A percentile compares a stretch with the other conserved stretches of the same genome.
Conservation (phyloP, 163 green algal genomes). For the Scenedesmus sp. region DNA sequence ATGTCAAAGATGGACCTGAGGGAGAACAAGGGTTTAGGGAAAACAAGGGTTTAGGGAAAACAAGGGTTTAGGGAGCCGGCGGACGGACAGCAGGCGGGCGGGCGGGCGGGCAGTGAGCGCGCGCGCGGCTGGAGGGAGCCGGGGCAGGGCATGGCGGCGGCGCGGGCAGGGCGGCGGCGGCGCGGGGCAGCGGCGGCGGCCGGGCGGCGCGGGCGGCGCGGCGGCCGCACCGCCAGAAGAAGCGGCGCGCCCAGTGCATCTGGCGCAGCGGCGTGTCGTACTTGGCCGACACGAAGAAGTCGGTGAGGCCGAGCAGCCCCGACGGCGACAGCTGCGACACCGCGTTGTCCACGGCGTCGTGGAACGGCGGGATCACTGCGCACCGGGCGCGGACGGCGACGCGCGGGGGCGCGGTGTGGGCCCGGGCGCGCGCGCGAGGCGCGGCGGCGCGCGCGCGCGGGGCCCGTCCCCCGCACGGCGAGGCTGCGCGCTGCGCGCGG, state of each 20-base stretch:
- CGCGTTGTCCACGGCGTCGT: constrained; percentile 90
- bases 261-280: constrained; percentile 96
- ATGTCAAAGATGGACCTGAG: constrained; percentile 92
- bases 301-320: constrained; percentile 85
- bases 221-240: constrained; percentile 91
- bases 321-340: constrained; percentile 80
- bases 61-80: background rate
- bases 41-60: background rate
- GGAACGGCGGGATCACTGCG: constrained; percentile 99
- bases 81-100: background rate
- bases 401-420: too few species aligned
- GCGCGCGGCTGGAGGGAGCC: too few species aligned
- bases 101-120: too few species aligned
- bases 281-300: constrained; percentile 94
- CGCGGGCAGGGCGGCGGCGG: too few species aligned
- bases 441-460: too few species aligned
- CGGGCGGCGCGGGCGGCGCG: background rate
- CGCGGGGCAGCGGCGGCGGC: background rate
- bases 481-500: too few species aligned
- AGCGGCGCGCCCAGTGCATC: constrained; percentile 85
- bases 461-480: too few species aligned
- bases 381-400: too few species aligned
- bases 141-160: too few species aligned
- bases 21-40: too few species aligned
- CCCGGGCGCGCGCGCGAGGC: too few species aligned